Conservation (phyloP, 2,329 filamentous ascomycete species). For the Endothia cerciana region DNA sequence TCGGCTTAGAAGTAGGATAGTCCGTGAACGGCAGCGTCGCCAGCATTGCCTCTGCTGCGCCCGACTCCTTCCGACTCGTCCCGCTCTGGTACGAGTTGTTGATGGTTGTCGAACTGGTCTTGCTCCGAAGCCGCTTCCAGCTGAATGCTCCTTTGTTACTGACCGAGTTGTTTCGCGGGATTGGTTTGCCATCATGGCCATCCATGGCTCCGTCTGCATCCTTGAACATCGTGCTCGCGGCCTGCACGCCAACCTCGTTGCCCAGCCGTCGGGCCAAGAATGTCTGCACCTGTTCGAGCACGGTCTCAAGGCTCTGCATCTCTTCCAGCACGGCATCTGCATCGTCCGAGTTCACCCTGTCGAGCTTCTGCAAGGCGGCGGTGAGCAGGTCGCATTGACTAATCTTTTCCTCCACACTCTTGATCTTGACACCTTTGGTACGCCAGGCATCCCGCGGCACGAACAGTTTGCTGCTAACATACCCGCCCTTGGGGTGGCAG, state of each 20-base stretch:
- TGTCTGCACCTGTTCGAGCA: conserved; percentile 84
- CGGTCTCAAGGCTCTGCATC: conserved; percentile 84
- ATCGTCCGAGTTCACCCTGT: conserved; percentile 83
- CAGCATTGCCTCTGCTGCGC: conserved; percentile 49
- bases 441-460: conserved; percentile 92
- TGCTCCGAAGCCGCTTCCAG: conserved; percentile 87
- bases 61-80: conserved; percentile 39
- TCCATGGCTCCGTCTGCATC: conserved; percentile 54
- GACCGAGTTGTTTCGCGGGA: conserved; percentile 62
- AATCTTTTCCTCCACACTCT: conserved; percentile 90
- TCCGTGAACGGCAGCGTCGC: conserved; percentile 78
- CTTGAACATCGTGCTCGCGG: conserved; percentile 74
- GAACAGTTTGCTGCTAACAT: conserved; percentile 89
- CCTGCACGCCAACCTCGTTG: conserved; percentile 87
- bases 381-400: conserved; percentile 89
- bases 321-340: conserved; percentile 92
- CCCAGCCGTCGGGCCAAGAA: conserved; percentile 82
- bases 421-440: conserved; percentile 91
- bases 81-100: conserved; percentile 55
- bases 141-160: conserved; percentile 82
- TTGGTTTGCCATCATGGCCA: conserved; percentile 48
- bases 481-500: conserved; percentile 87
- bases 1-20: conserved; percentile 66
- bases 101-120: conserved; percentile 75
- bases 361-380: conserved; percentile 81